Evolutionary conservation across 2,329 filamentous ascomycete species (phyloP), one percentile per base, ranked within the genome.

Genomic region (Xylariaceae sp.): DNA sequence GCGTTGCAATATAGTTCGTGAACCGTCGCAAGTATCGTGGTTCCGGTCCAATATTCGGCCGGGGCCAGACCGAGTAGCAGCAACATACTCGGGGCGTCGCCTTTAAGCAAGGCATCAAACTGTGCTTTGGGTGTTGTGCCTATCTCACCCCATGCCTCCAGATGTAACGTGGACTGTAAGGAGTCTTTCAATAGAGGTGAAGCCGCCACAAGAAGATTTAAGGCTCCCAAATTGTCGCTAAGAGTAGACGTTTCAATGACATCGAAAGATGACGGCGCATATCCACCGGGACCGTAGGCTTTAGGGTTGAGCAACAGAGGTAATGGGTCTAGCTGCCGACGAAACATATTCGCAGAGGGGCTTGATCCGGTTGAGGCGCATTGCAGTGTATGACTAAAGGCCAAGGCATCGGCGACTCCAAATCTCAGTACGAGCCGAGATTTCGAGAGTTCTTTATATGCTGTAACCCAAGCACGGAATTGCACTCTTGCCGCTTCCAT

Each of bases 201-300:
- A 0, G 75, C 66, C 0, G 80, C 72, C 15, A 74, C 62, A 5
- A 81, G 60, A 15, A 80, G 10, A 56, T 79, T 79, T 8, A 80
- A 53, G 10, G 63, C 53, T 16, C 76, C 77, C 7, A 76, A 18
- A 47, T 74, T 69, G 52, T 79, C 75, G 1, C 69, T 63, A 10
- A 80, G 65, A 49, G 75, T 76, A 50, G 65, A 80, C 0, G 79
- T 81, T 56, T 86, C 80, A 50, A 86, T 79, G 3, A 79, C 69
- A 61, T 84, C 75, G 59, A 85, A 86, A 3, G 51, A 42, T 4
- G 58, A 65, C 0, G 78, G 76, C 0, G 71, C 75, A 13, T 51
- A 47, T 1, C 64, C 63, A 6, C 48, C 49, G 3, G 59, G 57
- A 1, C 66, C 64, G 57, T 82, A 83, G 3, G 72, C 70, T 1